Conservation (phyloP, 805 yeast species). For the Jamesozyma lodderae region DNA sequence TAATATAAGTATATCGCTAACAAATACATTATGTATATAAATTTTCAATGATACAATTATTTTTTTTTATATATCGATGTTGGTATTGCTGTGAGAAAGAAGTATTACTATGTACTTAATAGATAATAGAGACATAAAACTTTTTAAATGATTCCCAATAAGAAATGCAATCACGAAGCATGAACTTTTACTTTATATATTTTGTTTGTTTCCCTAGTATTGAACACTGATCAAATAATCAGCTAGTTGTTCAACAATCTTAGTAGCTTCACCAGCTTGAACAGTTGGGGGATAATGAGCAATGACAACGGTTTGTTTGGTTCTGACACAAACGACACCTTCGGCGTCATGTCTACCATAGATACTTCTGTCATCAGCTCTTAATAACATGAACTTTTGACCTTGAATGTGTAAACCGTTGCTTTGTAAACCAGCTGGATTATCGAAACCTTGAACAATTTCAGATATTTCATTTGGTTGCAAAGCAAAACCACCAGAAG, state of each 20-base stretch:
- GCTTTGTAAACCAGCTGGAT: constrained; percentile 71
- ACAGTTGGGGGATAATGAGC: constrained; percentile 93
- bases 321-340: constrained; percentile 86
- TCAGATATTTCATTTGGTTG: constrained; percentile 61
- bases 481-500: constrained; percentile 56
- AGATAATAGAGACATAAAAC: no score
- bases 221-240: constrained; percentile 87
- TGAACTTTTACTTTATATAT: no score
- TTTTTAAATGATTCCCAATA: no score
- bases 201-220: no score
- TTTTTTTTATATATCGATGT: no score
- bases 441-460: constrained; percentile 70
- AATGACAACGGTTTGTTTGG: constrained; percentile 82
- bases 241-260: constrained; percentile 89
- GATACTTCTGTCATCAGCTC: constrained; percentile 86
- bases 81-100: no score
- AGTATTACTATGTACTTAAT: no score
- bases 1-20: no score
- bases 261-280: constrained; percentile 91
- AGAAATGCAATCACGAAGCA: no score
- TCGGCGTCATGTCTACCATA: constrained; percentile 87
- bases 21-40: no score
- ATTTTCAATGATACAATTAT: no score
- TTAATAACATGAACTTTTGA: constrained; percentile 77
- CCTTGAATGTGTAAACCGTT: constrained; percentile 80